A percentile compares a stretch with the other conserved stretches of the same genome.
phyloP scores from a whole-genome alignment of 805 yeast genomes.

The Cyberlindnera veronae region DNA sequence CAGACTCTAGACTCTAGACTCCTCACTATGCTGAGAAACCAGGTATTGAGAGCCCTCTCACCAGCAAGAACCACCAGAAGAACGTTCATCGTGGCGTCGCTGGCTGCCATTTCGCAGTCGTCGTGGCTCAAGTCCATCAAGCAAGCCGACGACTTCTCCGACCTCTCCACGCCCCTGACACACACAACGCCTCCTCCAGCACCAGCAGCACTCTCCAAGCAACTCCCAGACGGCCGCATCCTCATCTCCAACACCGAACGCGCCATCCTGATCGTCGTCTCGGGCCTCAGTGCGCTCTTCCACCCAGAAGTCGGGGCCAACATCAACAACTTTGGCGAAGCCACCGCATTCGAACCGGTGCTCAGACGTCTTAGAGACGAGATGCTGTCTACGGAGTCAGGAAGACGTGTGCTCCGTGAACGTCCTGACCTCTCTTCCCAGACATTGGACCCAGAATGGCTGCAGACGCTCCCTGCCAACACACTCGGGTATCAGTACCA shows the following conservation, averaged over 20 bases:
- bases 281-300: slow-evolving; percentile 72
- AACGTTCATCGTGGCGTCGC: slow-evolving; percentile 15
- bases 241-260: slow-evolving; percentile 67
- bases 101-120: slow-evolving; percentile 22
- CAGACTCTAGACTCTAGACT: no score
- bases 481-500: slow-evolving; percentile 81
- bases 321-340: slow-evolving; percentile 84
- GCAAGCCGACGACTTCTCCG: slow-evolving; percentile 59
- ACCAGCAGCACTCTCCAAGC: slow-evolving; percentile 18
- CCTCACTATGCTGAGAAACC: no score
- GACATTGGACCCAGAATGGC: slow-evolving; percentile 57
- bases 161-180: slow-evolving; percentile 9
- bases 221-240: slow-evolving; percentile 70
- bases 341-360: slow-evolving; percentile 73
- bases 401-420: slow-evolving; percentile 74
- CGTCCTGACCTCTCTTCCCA: slow-evolving; percentile 80
- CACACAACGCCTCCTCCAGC: neutral
- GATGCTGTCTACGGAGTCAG: slow-evolving; percentile 74
- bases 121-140: slow-evolving; percentile 40
- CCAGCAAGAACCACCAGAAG: slow-evolving; percentile 9
- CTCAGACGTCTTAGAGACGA: slow-evolving; percentile 57
- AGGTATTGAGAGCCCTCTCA: no score
- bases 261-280: slow-evolving; percentile 57
- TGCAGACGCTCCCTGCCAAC: slow-evolving; percentile 58
- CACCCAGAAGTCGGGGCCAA: slow-evolving; percentile 76